Evolutionary conservation across 2,329 filamentous ascomycete species (phyloP).

Genomic region (Beauveria rudraprayagi): DNA sequence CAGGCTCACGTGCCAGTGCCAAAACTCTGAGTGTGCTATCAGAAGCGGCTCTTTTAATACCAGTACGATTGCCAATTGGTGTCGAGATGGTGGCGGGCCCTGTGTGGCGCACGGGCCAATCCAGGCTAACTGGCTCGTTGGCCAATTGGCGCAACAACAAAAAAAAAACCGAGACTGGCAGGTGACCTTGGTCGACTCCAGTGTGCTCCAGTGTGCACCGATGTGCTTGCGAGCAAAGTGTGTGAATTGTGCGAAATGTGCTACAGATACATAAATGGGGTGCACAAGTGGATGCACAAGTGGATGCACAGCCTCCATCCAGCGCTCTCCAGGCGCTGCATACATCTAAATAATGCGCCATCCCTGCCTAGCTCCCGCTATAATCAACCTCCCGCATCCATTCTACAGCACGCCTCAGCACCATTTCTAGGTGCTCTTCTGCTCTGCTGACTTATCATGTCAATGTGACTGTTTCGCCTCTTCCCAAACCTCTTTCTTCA

Average conservation of each 20-base stretch:
- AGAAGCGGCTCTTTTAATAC: slow-evolving; percentile 3
- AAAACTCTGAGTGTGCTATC: slow-evolving; percentile 4
- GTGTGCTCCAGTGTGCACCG: background rate
- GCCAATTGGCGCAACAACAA: background rate
- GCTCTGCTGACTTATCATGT: slow-evolving; percentile 12
- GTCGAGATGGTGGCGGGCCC: slow-evolving; percentile 4
- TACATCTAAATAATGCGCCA: background rate
- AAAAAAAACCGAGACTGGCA: slow-evolving; percentile 4
- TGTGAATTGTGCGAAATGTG: too few species aligned
- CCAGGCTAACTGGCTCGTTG: background rate
- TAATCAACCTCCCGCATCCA: background rate
- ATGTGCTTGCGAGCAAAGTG: background rate
- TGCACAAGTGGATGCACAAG: too few species aligned
- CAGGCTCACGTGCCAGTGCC: slow-evolving; percentile 3
- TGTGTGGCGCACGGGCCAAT: slow-evolving; percentile 1
- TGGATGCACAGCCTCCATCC: background rate
- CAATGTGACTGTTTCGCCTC: slow-evolving; percentile 7
- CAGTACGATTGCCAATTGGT: background rate
- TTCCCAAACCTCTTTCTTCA: slow-evolving; percentile 1
- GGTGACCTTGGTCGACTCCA: slow-evolving; percentile 8
- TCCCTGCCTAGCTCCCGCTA: background rate
- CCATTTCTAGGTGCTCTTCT: background rate
- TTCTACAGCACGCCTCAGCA: background rate
- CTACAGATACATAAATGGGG: too few species aligned
- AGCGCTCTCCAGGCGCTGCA: background rate